Base-by-base conservation (phyloP, 768 basidiomycete genomes). In the Lyophyllum semitale region DNA sequence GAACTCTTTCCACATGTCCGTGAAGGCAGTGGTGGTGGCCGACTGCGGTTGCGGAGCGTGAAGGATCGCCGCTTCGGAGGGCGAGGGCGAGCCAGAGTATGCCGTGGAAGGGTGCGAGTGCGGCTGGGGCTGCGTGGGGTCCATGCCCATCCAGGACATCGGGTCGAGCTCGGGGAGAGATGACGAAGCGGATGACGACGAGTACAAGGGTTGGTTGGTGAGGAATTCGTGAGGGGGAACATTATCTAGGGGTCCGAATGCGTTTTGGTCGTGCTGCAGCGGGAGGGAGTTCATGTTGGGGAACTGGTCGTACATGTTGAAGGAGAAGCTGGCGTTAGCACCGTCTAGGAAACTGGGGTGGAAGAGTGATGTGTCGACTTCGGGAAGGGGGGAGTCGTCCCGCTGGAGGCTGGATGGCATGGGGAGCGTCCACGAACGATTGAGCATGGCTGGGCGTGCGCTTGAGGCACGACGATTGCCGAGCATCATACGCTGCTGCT, bases 381-480 rank as follows among this genome's bases (percentile, higher is more conserved):
- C 83, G 0, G 83, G 83, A 1, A 84, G 74, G 7, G 79, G 75
- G 0, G 74, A 76, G 41, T 72, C 64, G 54, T 84, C 82, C 0
- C 71, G 71, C 45, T 75, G 75, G n/a, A 80, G 66, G 0, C 64
- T 60, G 8, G 62, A 20, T 22, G 61, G 60, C 48, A 54, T 9
- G 8, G 68, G 62, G 42, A 71, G 58, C 0, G 73, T 72, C 73
- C 76, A 76, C 22, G 71, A 69, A 22, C 73, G 68, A 56, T 68
- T 64, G 45, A 67, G 63, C 62, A 66, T 60, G 13, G 70, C 61
- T 4, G 80, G 80, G 42, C 73, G 70, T 2, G 76, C 79, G 48
- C 79, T 81, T 0, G 81, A 84, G 0, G 82, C 74, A 4, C 83
- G 77, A 22, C 82, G 76, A 35, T 76, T 73, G 3, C 78, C 79